phyloP scores from a whole-genome alignment of 768 basidiomycete species.

The Chalciporus sphaerocephalus region DNA sequence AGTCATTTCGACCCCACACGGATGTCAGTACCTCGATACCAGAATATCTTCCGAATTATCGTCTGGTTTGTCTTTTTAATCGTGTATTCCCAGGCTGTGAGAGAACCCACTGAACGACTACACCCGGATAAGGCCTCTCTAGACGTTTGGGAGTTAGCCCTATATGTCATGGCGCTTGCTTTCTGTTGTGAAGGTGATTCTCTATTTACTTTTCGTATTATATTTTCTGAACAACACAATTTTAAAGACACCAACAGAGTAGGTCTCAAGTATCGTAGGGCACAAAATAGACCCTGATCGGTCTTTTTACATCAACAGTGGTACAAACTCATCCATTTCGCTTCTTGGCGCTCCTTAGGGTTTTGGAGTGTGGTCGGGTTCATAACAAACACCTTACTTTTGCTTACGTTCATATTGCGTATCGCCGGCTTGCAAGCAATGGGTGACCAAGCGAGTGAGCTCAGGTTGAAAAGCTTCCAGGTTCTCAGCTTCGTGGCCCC shows the following conservation, averaged over 20 bases:
- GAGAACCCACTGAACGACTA: slow-evolving; percentile 70
- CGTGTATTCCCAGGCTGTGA: slow-evolving; percentile 81
- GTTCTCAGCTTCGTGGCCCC: slow-evolving; percentile 84
- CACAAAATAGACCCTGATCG: neutral
- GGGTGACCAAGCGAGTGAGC: slow-evolving; percentile 32
- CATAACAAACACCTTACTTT: slow-evolving; percentile 67
- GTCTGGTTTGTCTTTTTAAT: slow-evolving; percentile 77
- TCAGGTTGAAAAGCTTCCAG: slow-evolving; percentile 76
- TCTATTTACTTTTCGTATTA: slow-evolving; percentile 1
- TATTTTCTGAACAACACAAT: slow-evolving; percentile 38
- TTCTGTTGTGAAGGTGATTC: slow-evolving; percentile 75
- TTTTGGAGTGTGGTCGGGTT: slow-evolving; percentile 75
- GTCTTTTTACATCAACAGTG: slow-evolving; percentile 41
- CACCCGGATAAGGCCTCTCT: slow-evolving; percentile 50
- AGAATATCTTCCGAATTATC: slow-evolving; percentile 74
- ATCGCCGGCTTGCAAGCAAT: slow-evolving; percentile 46
- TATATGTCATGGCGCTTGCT: slow-evolving; percentile 76
- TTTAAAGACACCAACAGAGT: slow-evolving; percentile 25
- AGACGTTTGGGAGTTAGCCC: slow-evolving; percentile 74
- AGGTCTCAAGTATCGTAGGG: neutral
- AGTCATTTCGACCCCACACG: slow-evolving; percentile 72
- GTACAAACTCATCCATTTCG: slow-evolving; percentile 65
- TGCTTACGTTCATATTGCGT: slow-evolving; percentile 72
- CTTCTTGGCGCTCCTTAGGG: slow-evolving; percentile 74
- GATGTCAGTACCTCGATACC: slow-evolving; percentile 81